These are phyloP conservation scores for Podospora appendiculata DNA, from an alignment of 495 filamentous ascomycete species.

Conservation along the genomic window DNA sequence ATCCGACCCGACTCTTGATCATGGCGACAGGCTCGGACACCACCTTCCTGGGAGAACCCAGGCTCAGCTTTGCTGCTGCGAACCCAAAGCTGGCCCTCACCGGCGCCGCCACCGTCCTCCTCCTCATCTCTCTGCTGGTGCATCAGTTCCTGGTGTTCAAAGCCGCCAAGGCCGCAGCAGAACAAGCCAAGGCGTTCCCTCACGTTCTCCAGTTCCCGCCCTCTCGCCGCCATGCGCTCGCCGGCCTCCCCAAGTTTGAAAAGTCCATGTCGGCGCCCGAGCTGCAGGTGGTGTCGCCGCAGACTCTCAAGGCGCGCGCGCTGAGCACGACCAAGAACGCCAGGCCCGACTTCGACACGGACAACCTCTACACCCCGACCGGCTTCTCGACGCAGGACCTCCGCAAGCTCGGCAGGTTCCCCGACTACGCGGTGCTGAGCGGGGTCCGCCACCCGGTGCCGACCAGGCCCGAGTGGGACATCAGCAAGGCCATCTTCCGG, in stretches of 20 bases:
- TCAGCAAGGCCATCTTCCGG: constrained; percentile 56
- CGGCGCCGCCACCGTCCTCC: background rate
- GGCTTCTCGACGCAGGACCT: constrained; percentile 61
- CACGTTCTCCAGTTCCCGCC: constrained; percentile 14
- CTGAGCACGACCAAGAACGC: constrained; percentile 9
- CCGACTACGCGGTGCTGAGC: constrained; percentile 70
- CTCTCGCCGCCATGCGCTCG: constrained; percentile 36
- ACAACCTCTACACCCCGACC: constrained; percentile 20
- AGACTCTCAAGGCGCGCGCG: constrained; percentile 5
- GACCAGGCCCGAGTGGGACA: constrained; percentile 54
- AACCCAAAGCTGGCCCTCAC: too few species aligned
- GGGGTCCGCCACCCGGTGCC: constrained; percentile 69
- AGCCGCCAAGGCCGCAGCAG: too few species aligned
- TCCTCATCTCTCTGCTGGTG: background rate
- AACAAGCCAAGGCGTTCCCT: background rate
- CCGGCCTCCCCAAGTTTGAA: constrained; percentile 4
- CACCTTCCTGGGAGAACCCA: too few species aligned
- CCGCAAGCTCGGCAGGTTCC: constrained; percentile 69
- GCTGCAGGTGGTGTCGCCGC: background rate
- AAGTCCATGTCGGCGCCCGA: background rate
- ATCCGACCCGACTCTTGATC: too few species aligned
- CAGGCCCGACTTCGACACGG: background rate
- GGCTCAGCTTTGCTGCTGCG: too few species aligned
- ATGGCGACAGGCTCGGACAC: too few species aligned
- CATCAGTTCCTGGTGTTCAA: too few species aligned